A percentile compares a stretch with the other conserved stretches of the same genome.
Evolutionary conservation across 495 filamentous ascomycete species (phyloP).

Genomic region (Ascobolus immersus): DNA sequence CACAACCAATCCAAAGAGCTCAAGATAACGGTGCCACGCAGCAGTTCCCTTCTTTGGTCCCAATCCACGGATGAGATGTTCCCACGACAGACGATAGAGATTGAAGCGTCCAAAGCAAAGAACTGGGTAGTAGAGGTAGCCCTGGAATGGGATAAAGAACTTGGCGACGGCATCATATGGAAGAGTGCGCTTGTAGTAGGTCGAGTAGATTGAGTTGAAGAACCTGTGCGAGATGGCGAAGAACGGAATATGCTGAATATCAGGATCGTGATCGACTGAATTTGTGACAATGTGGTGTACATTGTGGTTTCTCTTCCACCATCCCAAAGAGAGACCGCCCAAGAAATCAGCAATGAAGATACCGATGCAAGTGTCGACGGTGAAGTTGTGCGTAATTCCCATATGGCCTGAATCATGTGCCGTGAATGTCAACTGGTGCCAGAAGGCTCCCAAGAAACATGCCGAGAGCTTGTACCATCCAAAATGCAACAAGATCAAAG

Average conservation of each 20-base stretch:
- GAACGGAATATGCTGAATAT: constrained; percentile 91
- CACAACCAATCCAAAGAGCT: constrained; percentile 54
- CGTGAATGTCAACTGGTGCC: constrained; percentile 89
- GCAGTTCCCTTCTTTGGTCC: constrained; percentile 62
- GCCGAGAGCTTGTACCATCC: constrained; percentile 55
- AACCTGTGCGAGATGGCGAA: constrained; percentile 81
- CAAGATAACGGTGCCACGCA: constrained; percentile 72
- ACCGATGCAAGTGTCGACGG: constrained; percentile 56
- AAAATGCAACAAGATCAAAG: constrained; percentile 36
- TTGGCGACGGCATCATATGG: constrained; percentile 52
- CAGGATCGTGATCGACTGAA: constrained; percentile 84
- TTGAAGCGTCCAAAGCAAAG: constrained; percentile 78
- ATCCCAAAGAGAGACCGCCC: constrained; percentile 72
- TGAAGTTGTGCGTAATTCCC: constrained; percentile 82
- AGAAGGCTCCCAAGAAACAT: constrained; percentile 57
- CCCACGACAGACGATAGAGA: constrained; percentile 63
- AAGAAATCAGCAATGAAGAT: constrained; percentile 78
- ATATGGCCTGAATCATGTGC: constrained; percentile 95
- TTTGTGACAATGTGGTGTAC: constrained; percentile 89
- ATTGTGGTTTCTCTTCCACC: constrained; percentile 97
- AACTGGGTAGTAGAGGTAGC: constrained; percentile 70
- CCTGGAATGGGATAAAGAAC: constrained; percentile 45
- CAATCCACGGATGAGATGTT: constrained; percentile 46
- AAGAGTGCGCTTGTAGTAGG: constrained; percentile 78
- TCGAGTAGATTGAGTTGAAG: constrained; percentile 47